A percentile compares a stretch with the other conserved stretches of the same genome.
These are phyloP conservation scores for Termitomyces sp. DNA, from an alignment of 768 basidiomycete genomes.

Conservation along the genomic window DNA sequence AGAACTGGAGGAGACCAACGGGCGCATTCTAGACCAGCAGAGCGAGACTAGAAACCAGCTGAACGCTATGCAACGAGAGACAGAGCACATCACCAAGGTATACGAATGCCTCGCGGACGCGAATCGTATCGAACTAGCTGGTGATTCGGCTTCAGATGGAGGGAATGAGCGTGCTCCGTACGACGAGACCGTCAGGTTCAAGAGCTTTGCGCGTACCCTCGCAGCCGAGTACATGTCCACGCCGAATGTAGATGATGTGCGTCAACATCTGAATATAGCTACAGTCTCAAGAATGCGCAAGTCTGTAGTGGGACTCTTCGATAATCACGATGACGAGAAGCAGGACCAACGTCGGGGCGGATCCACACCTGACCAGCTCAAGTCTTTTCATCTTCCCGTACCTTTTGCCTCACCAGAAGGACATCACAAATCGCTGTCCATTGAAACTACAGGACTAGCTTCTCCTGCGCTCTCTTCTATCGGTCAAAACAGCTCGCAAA, in stretches of 20 bases:
- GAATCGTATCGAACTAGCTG: constrained; percentile 47
- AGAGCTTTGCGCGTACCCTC: constrained; percentile 44
- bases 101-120: constrained; percentile 68
- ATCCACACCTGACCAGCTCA: constrained; percentile 17
- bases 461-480: constrained; percentile 36
- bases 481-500: constrained; percentile 21
- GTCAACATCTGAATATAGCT: constrained; percentile 16
- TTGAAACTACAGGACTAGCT: constrained; percentile 27
- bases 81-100: constrained; percentile 63
- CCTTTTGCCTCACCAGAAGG: constrained; percentile 32
- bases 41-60: constrained; percentile 58
- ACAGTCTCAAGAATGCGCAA: constrained; percentile 36
- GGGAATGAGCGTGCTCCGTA: constrained; percentile 24
- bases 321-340: constrained; percentile 26
- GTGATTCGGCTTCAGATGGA: constrained; percentile 29
- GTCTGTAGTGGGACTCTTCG: constrained; percentile 65
- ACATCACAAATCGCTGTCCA: constrained; percentile 29
- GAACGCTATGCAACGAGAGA: constrained; percentile 69
- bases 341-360: constrained; percentile 15
- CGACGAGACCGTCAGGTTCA: constrained; percentile 45
- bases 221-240: constrained; percentile 29
- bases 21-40: constrained; percentile 65
- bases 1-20: constrained; percentile 75
- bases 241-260: constrained; percentile 9
- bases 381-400: constrained; percentile 24